Evolutionary conservation across 1,284 basidiomycete species (phyloP), one percentile per base, ranked within the genome.

Genomic region (Schizophyllum amplum): DNA sequence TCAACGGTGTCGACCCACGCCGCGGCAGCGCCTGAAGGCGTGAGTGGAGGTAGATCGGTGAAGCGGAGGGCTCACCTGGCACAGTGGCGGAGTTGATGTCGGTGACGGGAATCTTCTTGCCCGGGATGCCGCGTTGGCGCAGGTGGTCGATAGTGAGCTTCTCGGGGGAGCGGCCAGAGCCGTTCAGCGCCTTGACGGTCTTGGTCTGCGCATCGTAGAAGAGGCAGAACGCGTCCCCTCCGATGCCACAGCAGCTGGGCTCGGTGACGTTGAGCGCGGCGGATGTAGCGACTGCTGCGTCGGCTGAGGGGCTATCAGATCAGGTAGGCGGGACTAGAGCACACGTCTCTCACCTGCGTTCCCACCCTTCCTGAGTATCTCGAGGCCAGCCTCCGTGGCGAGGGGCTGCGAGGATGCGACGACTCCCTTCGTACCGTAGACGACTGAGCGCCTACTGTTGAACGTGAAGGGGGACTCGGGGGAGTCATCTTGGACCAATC

Each of bases 311-410:
- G 54, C 26, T 47, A 50, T 55, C 47, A 52, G 47, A n/a, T n/a
- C n/a, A n/a, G n/a, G n/a, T n/a, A n/a, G n/a, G n/a, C n/a, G n/a
- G n/a, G n/a, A n/a, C n/a, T n/a, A n/a, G n/a, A n/a, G n/a, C n/a
- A n/a, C n/a, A n/a, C n/a, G n/a, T n/a, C n/a, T n/a, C n/a, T n/a
- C 65, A 86, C 87, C 93, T 60, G 94, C 94, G 72, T 98, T 98
- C 47, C 95, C 95, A 15, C 94, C 94, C 67, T 86, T 87, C 57
- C 87, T 80, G 42, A 98, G 74, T 58, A 98, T 89, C 70, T 95
- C 92, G 47, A 98, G 72, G 0, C 94, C 95, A 6, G 90, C 93
- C 66, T 90, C 87, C 7, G 87, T 84, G 1, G 94, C 95, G 22
- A 97, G 76, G 46, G 95, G 93, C 68, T 98, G 94, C 20, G 91